Conservation (phyloP, 108 stramenopile species). For the Schizochytrium sp. region DNA sequence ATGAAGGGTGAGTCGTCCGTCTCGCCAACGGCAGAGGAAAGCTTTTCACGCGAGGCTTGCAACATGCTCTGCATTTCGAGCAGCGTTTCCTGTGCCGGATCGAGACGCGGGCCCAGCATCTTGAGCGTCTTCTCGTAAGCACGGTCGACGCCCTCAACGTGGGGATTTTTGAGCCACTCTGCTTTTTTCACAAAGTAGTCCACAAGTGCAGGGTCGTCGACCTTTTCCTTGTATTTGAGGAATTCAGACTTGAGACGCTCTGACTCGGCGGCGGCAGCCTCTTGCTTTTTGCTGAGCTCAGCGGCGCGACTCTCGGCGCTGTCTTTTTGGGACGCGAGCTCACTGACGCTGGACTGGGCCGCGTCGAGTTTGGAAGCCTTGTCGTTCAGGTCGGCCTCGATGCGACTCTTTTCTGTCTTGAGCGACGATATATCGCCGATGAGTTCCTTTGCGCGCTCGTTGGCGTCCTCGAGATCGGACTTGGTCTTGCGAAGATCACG, state of each 20-base stretch:
- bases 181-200: conserved; percentile 16
- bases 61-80: not conserved
- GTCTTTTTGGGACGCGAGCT: not conserved
- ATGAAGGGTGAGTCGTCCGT: not conserved
- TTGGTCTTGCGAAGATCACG: not conserved
- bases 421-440: not conserved
- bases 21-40: not conserved
- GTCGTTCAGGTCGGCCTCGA: not conserved
- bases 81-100: not conserved
- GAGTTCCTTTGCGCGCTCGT: not conserved
- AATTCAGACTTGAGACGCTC: not conserved
- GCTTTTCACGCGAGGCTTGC: not conserved
- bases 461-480: not conserved
- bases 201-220: not conserved
- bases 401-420: not conserved
- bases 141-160: not conserved
- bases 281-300: not conserved
- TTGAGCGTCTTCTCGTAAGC: conserved; percentile 11
- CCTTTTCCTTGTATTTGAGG: conserved; percentile 2
- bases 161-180: conserved; percentile 8
- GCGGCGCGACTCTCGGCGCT: not conserved
- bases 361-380: not conserved
- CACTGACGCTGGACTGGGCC: not conserved
- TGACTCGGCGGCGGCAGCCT: not conserved
- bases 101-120: not conserved